phyloP scores from a whole-genome alignment of 2,329 filamentous ascomycete species.

The Paecilomyces formosus region DNA sequence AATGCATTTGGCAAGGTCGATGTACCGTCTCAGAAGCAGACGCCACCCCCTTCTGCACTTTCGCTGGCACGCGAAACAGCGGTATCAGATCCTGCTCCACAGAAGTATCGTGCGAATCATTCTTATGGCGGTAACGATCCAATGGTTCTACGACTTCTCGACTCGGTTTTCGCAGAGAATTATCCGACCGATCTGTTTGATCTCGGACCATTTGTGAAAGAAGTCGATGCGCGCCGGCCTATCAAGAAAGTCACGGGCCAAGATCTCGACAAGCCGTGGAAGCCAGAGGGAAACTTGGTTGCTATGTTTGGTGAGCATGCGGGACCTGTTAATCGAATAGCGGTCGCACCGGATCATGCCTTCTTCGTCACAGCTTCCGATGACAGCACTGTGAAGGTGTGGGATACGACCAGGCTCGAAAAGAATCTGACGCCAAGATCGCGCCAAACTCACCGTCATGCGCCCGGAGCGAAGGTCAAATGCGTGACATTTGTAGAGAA shows the following conservation, averaged over 20 bases:
- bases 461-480: conserved; percentile 62
- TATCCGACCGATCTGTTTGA: conserved; percentile 55
- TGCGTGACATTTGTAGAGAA: conserved; percentile 87
- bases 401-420: conserved; percentile 85
- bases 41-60: conserved; percentile 27
- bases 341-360: conserved; percentile 77
- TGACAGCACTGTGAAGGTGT: conserved; percentile 83
- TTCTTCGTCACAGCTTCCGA: conserved; percentile 95
- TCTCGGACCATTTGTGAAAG: conserved; percentile 72
- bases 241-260: conserved; percentile 50
- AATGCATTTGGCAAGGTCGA: conserved; percentile 61
- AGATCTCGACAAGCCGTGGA: conserved; percentile 60
- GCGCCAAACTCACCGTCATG: conserved; percentile 75
- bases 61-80: conserved; percentile 27
- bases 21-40: conserved; percentile 37
- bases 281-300: conserved; percentile 73
- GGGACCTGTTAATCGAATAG: conserved; percentile 71
- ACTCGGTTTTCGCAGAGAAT: conserved; percentile 70
- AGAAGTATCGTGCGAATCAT: conserved; percentile 59
- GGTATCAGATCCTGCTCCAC: conserved; percentile 16
- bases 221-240: conserved; percentile 48
- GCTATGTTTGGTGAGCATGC: conserved; percentile 85
- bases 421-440: conserved; percentile 84
- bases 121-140: conserved; percentile 75
- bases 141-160: conserved; percentile 57